Percentiles rank a stretch among this genome's conserved stretches.
These are phyloP conservation scores for Phytophthora crassamura DNA, from an alignment of 352 stramenopile genomes.

Conservation along the genomic window DNA sequence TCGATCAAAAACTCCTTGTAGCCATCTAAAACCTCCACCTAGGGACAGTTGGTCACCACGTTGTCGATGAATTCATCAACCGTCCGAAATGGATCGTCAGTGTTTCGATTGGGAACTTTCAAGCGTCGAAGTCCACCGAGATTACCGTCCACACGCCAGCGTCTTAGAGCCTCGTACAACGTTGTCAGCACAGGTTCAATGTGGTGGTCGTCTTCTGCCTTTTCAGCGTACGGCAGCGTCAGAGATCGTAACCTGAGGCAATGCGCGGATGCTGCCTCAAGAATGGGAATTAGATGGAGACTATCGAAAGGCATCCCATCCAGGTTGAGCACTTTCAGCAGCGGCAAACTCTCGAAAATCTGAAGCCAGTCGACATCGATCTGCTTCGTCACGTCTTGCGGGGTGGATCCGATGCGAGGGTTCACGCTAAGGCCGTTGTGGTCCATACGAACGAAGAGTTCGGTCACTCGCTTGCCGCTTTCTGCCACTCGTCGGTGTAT, in stretches of 20 bases:
- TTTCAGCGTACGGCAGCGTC: slow-evolving; percentile 19
- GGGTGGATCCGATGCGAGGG: not conserved
- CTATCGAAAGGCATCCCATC: not conserved
- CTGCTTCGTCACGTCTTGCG: not conserved
- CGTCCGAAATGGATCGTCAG: slow-evolving; percentile 1
- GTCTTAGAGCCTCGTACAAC: slow-evolving; percentile 32
- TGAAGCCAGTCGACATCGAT: not conserved
- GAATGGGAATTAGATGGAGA: not conserved
- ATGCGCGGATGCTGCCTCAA: slow-evolving; percentile 9
- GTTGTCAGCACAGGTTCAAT: slow-evolving; percentile 17
- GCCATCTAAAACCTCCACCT: slow-evolving; percentile 36
- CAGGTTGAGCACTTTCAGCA: not conserved
- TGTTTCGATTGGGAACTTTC: slow-evolving; percentile 17
- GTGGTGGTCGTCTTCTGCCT: not conserved
- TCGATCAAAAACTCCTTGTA: too few species aligned
- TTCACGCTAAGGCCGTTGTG: not conserved
- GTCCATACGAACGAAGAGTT: not conserved
- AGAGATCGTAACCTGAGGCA: slow-evolving; percentile 29
- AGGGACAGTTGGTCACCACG: slow-evolving; percentile 29
- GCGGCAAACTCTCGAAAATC: not conserved
- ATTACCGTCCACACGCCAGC: slow-evolving; percentile 20
- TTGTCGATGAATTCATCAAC: slow-evolving; percentile 37
- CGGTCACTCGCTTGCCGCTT: not conserved
- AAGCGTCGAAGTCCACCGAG: slow-evolving; percentile 35
- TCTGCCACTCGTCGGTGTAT: too few species aligned